Evolutionary conservation across 208 protist species (phyloP).

Genomic region (Leishmania tarentolae): DNA sequence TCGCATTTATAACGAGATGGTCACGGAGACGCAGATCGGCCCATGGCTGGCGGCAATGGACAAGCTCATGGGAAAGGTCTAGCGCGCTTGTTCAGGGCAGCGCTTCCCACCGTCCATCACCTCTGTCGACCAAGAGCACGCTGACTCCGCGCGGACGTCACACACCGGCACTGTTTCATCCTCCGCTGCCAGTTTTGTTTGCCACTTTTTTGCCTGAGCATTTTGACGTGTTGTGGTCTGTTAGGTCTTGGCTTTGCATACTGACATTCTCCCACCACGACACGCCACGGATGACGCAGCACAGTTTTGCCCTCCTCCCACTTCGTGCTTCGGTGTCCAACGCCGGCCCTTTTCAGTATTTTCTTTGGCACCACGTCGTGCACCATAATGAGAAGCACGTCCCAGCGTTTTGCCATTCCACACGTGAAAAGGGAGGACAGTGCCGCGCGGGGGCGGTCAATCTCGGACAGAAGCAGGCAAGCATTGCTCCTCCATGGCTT

Average conservation of each 20-base stretch:
- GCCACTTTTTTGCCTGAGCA: not conserved
- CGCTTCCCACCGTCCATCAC: not conserved
- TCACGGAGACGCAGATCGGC: slow-evolving; percentile 54
- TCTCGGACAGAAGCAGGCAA: not conserved
- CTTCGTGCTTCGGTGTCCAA: not conserved
- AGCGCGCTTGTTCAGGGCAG: not conserved
- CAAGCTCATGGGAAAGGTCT: slow-evolving; percentile 30
- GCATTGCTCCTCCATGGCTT: not conserved
- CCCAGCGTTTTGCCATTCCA: not conserved
- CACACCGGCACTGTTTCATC: no score
- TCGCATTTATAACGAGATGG: slow-evolving; percentile 84
- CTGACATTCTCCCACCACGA: not conserved
- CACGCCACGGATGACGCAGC: not conserved
- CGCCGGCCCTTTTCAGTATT: not conserved
- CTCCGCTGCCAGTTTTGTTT: not conserved
- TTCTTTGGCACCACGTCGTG: not conserved
- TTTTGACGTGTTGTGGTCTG: not conserved
- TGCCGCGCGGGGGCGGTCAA: not conserved
- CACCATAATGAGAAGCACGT: not conserved
- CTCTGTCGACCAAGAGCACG: not conserved
- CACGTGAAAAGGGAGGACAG: not conserved
- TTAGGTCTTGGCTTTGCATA: no score
- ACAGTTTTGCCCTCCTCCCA: no score
- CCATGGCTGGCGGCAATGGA: slow-evolving; percentile 77
- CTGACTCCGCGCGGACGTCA: not conserved